These are phyloP conservation scores for Neurospora sp. DNA, from an alignment of 495 filamentous ascomycete species.

Conservation along the genomic window DNA sequence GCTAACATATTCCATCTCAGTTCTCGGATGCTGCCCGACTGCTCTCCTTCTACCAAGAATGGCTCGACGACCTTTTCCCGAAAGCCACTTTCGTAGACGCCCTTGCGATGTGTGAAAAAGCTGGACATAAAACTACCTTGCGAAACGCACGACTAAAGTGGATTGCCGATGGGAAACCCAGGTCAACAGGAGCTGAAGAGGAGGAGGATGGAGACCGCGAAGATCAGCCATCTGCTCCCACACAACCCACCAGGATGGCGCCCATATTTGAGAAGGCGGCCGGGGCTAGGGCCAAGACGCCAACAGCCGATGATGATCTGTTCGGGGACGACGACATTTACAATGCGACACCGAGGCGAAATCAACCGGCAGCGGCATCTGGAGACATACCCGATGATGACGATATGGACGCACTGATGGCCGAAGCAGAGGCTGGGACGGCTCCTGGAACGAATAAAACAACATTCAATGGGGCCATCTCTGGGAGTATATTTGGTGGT, in stretches of 20 bases:
- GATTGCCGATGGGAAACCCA: conserved; percentile 68
- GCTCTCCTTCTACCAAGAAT: conserved; percentile 85
- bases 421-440: conserved; percentile 29
- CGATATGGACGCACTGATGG: conserved; percentile 42
- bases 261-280: conserved; percentile 36
- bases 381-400: conserved; percentile 35
- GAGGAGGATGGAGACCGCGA: conserved; percentile 28
- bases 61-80: conserved; percentile 94
- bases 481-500: conserved; percentile 26
- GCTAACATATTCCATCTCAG: conserved; percentile 30
- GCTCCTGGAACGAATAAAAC: not conserved
- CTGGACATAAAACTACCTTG: conserved; percentile 75
- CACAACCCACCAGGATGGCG: conserved; percentile 30
- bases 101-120: conserved; percentile 82
- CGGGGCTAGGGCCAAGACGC: conserved; percentile 17
- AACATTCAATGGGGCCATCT: not conserved
- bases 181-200: conserved; percentile 41
- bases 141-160: conserved; percentile 55
- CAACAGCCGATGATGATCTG: conserved; percentile 20
- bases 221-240: conserved; percentile 10
- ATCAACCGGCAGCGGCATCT: not conserved
- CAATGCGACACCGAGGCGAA: conserved; percentile 25
- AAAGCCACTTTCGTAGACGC: conserved; percentile 91
- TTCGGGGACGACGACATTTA: conserved; percentile 35
- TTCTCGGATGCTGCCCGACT: conserved; percentile 77